Conservation (phyloP, 148 eudicot species). For the Limonium bicolor region DNA sequence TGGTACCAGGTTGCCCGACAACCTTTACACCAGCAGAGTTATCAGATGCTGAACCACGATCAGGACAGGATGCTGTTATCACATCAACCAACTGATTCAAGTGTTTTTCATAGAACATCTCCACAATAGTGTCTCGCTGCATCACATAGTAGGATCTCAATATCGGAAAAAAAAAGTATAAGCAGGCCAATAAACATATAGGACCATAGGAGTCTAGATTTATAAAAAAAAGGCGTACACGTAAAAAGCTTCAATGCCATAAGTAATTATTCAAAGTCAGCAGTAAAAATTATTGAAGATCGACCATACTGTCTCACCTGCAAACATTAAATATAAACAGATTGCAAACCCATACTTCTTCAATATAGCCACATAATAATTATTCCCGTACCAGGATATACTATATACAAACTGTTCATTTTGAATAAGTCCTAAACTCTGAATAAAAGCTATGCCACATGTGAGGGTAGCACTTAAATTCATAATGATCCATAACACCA, state of each 20-base stretch:
- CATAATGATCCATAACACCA: too few relatives aligned
- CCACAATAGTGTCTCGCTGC: constrained; percentile 83
- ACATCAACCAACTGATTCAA: constrained; percentile 71
- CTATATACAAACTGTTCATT: too few relatives aligned
- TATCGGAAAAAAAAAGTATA: neutral
- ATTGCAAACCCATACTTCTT: constrained; percentile 3
- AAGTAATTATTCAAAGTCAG: constrained; percentile 8
- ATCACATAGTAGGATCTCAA: constrained; percentile 3
- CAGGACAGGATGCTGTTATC: constrained; percentile 59
- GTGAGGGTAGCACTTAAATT: too few relatives aligned
- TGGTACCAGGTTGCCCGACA: constrained; percentile 20
- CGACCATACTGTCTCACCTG: constrained; percentile 12
- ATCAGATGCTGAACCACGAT: constrained; percentile 13
- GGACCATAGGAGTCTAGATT: neutral
- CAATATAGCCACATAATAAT: too few relatives aligned
- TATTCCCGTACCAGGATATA: too few relatives aligned
- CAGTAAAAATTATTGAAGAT: constrained; percentile 8
- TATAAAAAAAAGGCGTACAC: constrained; percentile 4
- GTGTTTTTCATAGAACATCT: constrained; percentile 86
- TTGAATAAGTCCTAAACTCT: too few relatives aligned
- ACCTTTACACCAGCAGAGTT: constrained; percentile 20
- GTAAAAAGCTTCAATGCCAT: constrained; percentile 11
- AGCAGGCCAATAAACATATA: too few relatives aligned
- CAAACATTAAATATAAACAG: constrained; percentile 10
- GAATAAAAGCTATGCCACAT: too few relatives aligned